A percentile compares a stretch with the other conserved stretches of the same genome.
Conservation (phyloP, 2,329 filamentous ascomycete species). For the Periconia macrospinosa region DNA sequence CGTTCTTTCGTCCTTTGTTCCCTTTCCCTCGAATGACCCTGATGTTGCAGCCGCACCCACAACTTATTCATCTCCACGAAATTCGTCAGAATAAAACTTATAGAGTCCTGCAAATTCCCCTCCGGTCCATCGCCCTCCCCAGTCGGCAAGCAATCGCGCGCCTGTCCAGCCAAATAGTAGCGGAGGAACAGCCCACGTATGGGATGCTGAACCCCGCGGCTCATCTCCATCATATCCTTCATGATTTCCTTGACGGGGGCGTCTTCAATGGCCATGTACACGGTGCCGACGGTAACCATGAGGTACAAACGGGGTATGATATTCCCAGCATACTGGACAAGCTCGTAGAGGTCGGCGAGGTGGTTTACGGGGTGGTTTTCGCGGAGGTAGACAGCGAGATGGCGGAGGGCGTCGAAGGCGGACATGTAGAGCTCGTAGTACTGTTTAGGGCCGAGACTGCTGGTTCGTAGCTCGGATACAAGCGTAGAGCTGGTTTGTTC, state of each 20-base stretch:
- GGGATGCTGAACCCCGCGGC: slow-evolving; percentile 93
- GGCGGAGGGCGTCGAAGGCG: slow-evolving; percentile 95
- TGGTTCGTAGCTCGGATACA: slow-evolving; percentile 96
- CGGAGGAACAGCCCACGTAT: slow-evolving; percentile 92
- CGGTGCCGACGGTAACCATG: slow-evolving; percentile 98
- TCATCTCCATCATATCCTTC: slow-evolving; percentile 99
- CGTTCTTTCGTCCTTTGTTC: slow-evolving; percentile 92
- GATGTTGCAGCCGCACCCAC: slow-evolving; percentile 96
- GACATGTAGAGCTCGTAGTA: slow-evolving; percentile 99
- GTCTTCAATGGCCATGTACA: slow-evolving; percentile 98
- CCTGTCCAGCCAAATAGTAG: slow-evolving; percentile 95
- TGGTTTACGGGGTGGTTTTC: slow-evolving; percentile 98
- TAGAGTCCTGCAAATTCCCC: slow-evolving; percentile 94
- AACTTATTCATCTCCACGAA: slow-evolving; percentile 99
- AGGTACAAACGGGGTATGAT: slow-evolving; percentile 95
- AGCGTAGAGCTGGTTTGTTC: slow-evolving; percentile 77
- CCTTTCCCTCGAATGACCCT: slow-evolving; percentile 92
- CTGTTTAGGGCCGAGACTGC: slow-evolving; percentile 96
- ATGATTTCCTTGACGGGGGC: slow-evolving; percentile 99
- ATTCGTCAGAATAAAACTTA: slow-evolving; percentile 97
- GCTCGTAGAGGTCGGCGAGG: slow-evolving; percentile 94
- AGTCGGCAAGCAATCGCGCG: slow-evolving; percentile 81
- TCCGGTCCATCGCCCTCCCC: slow-evolving; percentile 87
- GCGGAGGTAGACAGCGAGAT: slow-evolving; percentile 93
- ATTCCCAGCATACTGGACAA: slow-evolving; percentile 97